These are phyloP conservation scores for Nidula microcarpa DNA, from an alignment of 768 basidiomycete species.

Conservation along the genomic window DNA sequence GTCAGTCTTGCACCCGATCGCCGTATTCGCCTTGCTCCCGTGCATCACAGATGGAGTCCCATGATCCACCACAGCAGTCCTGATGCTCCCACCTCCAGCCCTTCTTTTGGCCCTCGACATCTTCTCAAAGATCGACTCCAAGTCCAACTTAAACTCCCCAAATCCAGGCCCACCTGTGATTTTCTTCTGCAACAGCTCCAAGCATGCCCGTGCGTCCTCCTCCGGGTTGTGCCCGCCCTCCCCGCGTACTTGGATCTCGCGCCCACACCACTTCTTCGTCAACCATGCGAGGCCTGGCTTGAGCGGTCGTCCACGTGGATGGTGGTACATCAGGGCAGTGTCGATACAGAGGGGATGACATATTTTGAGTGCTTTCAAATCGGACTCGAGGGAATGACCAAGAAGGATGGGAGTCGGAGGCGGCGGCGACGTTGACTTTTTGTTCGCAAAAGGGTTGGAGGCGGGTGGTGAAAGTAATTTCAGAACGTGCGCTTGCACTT, in stretches of 20 bases:
- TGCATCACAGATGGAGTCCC: constrained; percentile 85
- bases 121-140: constrained; percentile 86
- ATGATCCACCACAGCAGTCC: constrained; percentile 77
- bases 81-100: constrained; percentile 35
- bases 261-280: constrained; percentile 87
- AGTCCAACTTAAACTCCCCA: constrained; percentile 83
- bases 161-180: constrained; percentile 73
- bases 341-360: constrained; percentile 88
- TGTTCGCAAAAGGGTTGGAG: constrained; percentile 38
- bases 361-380: constrained; percentile 84
- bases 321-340: constrained; percentile 86
- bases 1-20: constrained; percentile 72
- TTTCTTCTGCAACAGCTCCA: constrained; percentile 83
- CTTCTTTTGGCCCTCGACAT: constrained; percentile 53
- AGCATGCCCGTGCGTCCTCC: constrained; percentile 88
- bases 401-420: constrained; percentile 74
- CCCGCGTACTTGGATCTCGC: constrained; percentile 84
- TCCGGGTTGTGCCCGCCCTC: constrained; percentile 92
- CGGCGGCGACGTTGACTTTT: constrained; percentile 16
- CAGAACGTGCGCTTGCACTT: constrained; percentile 74
- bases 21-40: constrained; percentile 76
- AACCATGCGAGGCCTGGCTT: constrained; percentile 98
- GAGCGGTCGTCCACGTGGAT: constrained; percentile 89
- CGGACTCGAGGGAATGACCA: constrained; percentile 95
- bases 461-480: constrained; percentile 51